A percentile compares a stretch with the other conserved stretches of the same genome.
Evolutionary conservation across 768 basidiomycete species (phyloP).

Genomic region (Boletellus sp.): DNA sequence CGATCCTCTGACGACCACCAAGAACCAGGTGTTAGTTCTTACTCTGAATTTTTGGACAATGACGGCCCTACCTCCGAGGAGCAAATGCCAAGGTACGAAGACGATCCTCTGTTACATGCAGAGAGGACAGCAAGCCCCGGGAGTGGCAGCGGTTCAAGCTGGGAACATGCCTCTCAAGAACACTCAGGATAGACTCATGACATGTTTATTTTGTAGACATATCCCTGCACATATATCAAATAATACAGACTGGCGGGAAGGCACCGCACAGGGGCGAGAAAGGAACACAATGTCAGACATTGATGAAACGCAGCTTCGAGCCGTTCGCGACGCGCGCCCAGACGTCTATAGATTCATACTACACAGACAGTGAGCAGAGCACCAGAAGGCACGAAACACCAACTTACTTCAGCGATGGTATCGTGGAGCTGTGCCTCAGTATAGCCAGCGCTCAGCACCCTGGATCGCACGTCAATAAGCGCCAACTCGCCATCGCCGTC

Average conservation of each 20-base stretch:
- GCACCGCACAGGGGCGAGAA: background rate
- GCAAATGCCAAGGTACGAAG: constrained; percentile 40
- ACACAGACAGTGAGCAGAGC: constrained; percentile 10
- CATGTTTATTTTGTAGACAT: constrained; percentile 16
- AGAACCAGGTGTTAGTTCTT: constrained; percentile 51
- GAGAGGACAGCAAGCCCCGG: constrained; percentile 30
- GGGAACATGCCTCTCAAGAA: constrained; percentile 64
- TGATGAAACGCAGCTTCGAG: constrained; percentile 72
- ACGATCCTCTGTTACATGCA: constrained; percentile 44
- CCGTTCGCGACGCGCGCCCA: constrained; percentile 81
- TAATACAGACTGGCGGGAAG: constrained; percentile 6
- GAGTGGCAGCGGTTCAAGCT: constrained; percentile 55
- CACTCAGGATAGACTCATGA: constrained; percentile 23
- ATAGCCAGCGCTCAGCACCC: constrained; percentile 82
- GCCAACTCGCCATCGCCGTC: constrained; percentile 69
- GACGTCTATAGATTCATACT: constrained; percentile 88
- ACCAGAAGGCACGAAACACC: background rate
- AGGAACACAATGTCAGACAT: constrained; percentile 13
- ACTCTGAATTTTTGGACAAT: constrained; percentile 81
- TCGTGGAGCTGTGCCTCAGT: constrained; percentile 90
- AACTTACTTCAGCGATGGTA: constrained; percentile 71
- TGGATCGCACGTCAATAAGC: constrained; percentile 83
- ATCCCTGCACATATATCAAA: constrained; percentile 20
- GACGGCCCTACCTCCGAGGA: constrained; percentile 48
- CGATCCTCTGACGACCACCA: constrained; percentile 31